Percentiles rank a stretch among this genome's conserved stretches.
Evolutionary conservation across 2,329 filamentous ascomycete genomes (phyloP).

Genomic region (Arthrobotrys megalospora): DNA sequence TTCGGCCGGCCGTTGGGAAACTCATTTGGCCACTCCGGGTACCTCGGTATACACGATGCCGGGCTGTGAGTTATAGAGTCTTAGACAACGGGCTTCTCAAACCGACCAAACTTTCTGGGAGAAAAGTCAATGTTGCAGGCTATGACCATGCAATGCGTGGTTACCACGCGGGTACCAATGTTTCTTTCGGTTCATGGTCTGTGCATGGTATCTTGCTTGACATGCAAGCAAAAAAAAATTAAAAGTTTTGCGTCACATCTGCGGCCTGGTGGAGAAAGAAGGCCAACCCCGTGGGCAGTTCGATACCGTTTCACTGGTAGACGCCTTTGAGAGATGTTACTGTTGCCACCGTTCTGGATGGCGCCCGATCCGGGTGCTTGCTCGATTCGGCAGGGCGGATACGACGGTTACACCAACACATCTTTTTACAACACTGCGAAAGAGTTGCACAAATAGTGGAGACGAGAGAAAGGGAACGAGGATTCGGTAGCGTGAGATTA

Average conservation of each 20-base stretch:
- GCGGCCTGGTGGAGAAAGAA: slow-evolving; percentile 1
- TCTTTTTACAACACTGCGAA: slow-evolving; percentile 42
- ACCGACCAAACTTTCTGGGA: slow-evolving; percentile 13
- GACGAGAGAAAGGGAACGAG: slow-evolving; percentile 3
- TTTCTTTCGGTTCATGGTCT: slow-evolving; percentile 1
- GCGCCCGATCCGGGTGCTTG: slow-evolving; percentile 9
- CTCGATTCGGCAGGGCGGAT: slow-evolving; percentile 59
- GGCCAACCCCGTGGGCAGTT: slow-evolving; percentile 41
- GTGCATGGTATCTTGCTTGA: slow-evolving; percentile 18
- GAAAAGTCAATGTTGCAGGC: slow-evolving; percentile 33
- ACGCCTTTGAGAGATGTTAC: slow-evolving; percentile 39
- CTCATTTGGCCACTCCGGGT: slow-evolving; percentile 28
- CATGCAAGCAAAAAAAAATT: slow-evolving; percentile 13
- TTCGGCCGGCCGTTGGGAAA: slow-evolving; percentile 19
- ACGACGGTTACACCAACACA: slow-evolving; percentile 61
- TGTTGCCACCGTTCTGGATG: slow-evolving; percentile 44
- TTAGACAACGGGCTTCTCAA: slow-evolving; percentile 28
- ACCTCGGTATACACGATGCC: slow-evolving; percentile 44
- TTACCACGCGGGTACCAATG: slow-evolving; percentile 12
- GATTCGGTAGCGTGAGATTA: slow-evolving; percentile 16
- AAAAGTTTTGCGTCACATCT: slow-evolving; percentile 47
- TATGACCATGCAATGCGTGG: background rate
- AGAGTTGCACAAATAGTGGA: slow-evolving; percentile 51
- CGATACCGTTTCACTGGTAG: slow-evolving; percentile 59
- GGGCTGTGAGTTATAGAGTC: slow-evolving; percentile 26